Base-by-base conservation (phyloP, 208 protist species). In the Leishmania braziliensis region DNA sequence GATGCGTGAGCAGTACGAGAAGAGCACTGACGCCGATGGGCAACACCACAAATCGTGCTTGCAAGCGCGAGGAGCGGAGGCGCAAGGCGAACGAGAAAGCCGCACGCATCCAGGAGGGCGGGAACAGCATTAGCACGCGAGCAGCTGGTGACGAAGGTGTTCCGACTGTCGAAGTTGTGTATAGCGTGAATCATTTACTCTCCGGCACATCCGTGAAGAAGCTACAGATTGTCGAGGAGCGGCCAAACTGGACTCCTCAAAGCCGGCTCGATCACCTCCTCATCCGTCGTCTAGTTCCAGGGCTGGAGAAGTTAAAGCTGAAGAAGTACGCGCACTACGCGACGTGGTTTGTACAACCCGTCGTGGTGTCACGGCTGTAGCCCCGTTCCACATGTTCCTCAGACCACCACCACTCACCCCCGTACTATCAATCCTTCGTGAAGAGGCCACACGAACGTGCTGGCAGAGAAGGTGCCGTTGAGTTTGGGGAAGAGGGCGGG, bases 261-360 rank as follows among this genome's bases (percentile, higher is more conserved):
- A 93, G 87, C n/a, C 23, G 83, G n/a, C 71, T 95, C n/a, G 90
- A 93, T 56, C 79, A 65, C 5, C 83, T 85, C 43, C 12, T 95
- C 5, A 75, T 94, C 20, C 83, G 78, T 3, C 79, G 85, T 39
- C 20, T 94, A 23, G 46, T 93, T 23, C 88, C 85, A 58, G 83
- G 83, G 20, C 72, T 96, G 51, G 81, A 90, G 62, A 78, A 85
- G 50, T 43, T 83, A 62, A 92, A 88, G 77, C 84, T 97, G 65
- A 87, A 85, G 71, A 93, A 94, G 73, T 88, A 90, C 65, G 94
- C 90, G n/a, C 88, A 95, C 76, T 95, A 97, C 81, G 90, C 87
- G 18, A 94, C 94, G 54, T 97, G 92, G 90, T 90, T 93, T 85
- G 84, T 97, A 54, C 92, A 95, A 63, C 86, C 90, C 8, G 86